phyloP scores from a whole-genome alignment of 2,329 filamentous ascomycete species.

The Alternaria incomplexa region DNA sequence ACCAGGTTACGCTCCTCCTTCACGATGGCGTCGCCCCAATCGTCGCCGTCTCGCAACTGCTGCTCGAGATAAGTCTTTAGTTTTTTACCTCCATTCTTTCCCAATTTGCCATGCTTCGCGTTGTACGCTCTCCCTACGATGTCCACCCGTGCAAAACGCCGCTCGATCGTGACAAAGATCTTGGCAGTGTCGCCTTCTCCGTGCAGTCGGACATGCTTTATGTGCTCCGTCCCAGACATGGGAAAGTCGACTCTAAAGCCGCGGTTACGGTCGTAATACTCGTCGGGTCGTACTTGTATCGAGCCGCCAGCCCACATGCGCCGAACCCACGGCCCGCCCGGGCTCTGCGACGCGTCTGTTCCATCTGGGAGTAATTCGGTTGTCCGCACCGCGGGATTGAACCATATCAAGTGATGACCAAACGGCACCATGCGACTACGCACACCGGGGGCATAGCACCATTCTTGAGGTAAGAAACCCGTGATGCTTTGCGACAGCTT shows the following conservation, averaged over 20 bases:
- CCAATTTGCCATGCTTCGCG: background rate
- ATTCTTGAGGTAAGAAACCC: constrained; percentile 26
- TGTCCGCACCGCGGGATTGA: constrained; percentile 71
- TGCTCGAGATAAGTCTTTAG: background rate
- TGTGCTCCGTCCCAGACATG: constrained; percentile 50
- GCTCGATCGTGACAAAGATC: constrained; percentile 66
- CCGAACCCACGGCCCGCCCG: constrained; percentile 72
- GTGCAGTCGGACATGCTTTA: constrained; percentile 57
- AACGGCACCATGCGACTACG: constrained; percentile 56
- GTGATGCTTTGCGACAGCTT: constrained; percentile 62
- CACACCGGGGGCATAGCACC: constrained; percentile 6
- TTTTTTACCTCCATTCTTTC: background rate
- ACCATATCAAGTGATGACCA: constrained; percentile 86
- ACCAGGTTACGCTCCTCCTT: constrained; percentile 68
- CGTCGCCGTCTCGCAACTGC: constrained; percentile 10
- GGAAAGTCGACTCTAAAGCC: constrained; percentile 19
- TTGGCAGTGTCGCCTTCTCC: constrained; percentile 57
- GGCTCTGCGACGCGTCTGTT: constrained; percentile 79
- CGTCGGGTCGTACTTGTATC: constrained; percentile 58
- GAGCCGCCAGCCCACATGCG: constrained; percentile 90
- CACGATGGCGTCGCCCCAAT: constrained; percentile 50
- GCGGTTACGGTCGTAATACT: constrained; percentile 5
- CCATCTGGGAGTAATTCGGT: constrained; percentile 77
- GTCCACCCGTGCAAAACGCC: constrained; percentile 52
- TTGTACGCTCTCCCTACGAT: constrained; percentile 19